Conservation (phyloP, 1,139 yeast genomes). For the Geotrichum cucujoidarum region DNA sequence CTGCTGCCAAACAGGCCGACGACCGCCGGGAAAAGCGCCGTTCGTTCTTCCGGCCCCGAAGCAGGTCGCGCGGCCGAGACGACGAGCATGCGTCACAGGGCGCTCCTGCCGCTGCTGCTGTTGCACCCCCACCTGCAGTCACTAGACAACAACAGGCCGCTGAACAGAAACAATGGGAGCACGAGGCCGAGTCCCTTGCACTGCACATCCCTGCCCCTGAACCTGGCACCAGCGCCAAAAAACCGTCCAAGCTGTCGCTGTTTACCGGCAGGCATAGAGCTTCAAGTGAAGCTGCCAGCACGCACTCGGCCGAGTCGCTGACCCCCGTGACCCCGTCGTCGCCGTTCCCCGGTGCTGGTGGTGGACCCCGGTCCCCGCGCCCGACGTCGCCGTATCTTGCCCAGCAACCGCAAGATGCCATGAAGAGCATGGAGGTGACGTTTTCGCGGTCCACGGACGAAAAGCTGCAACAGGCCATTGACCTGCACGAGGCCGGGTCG, state of each 20-base stretch:
- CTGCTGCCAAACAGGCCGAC: background rate
- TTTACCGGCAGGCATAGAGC: constrained; percentile 14
- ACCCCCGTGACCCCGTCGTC: background rate
- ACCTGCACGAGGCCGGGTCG: constrained; percentile 31
- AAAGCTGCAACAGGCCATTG: constrained; percentile 31
- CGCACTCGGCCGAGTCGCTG: background rate
- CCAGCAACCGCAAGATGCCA: constrained; percentile 10
- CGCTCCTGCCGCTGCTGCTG: background rate
- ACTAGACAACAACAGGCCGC: constrained; percentile 4
- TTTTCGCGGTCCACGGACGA: constrained; percentile 23
- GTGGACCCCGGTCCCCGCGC: background rate
- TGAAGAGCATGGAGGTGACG: constrained; percentile 15
- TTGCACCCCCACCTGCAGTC: background rate
- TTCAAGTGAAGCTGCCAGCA: constrained; percentile 14
- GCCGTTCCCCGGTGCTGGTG: background rate
- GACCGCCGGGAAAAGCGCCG: background rate
- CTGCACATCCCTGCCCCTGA: constrained; percentile 6
- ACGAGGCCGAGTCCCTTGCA: constrained; percentile 13
- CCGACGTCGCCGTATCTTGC: constrained; percentile 10
- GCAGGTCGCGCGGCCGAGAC: background rate
- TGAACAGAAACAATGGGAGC: constrained; percentile 12
- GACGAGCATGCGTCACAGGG: background rate
- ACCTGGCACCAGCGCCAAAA: background rate
- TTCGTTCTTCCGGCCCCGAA: background rate
- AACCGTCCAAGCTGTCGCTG: constrained; percentile 8